Evolutionary conservation across 257 asterid species (phyloP).

Genomic region (Rehmannia glutinosa): DNA sequence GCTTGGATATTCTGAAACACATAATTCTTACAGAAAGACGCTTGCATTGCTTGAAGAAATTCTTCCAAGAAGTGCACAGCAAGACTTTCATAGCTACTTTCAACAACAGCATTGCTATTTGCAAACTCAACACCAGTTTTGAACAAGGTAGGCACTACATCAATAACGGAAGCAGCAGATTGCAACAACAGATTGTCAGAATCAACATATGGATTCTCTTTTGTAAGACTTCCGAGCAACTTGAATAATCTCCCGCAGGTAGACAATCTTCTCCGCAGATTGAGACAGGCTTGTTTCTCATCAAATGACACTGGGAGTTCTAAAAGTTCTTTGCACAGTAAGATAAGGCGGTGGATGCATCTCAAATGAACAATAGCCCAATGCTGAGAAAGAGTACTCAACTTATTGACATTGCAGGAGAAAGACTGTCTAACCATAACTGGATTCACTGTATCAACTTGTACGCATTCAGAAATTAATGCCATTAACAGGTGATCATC

Average conservation of each 20-base stretch:
- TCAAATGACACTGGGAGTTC: constrained; percentile 46
- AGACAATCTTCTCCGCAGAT: constrained; percentile 58
- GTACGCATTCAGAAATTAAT: constrained; percentile 58
- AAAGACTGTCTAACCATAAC: constrained; percentile 33
- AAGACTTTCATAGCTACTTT: constrained; percentile 67
- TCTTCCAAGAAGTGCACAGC: constrained; percentile 67
- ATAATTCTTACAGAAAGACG: constrained; percentile 42
- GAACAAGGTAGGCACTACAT: constrained; percentile 55
- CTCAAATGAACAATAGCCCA: constrained; percentile 82
- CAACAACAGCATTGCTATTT: constrained; percentile 47
- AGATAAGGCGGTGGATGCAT: constrained; percentile 61
- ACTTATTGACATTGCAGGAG: constrained; percentile 36
- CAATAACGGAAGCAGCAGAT: constrained; percentile 59
- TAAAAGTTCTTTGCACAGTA: constrained; percentile 51
- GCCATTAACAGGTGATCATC: constrained; percentile 52
- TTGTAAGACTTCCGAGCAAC: constrained; percentile 58
- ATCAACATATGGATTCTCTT: constrained; percentile 45
- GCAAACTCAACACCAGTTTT: constrained; percentile 54
- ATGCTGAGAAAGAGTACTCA: constrained; percentile 57
- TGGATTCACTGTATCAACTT: constrained; percentile 41
- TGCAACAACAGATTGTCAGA: constrained; percentile 56
- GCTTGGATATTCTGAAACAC: constrained; percentile 68
- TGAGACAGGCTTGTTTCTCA: constrained; percentile 50
- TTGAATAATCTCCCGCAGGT: constrained; percentile 62
- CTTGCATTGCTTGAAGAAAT: constrained; percentile 67